Percentiles rank a stretch among this genome's conserved stretches.
Evolutionary conservation across 2,329 filamentous ascomycete genomes (phyloP).

Genomic region (Aureobasidium zeae): DNA sequence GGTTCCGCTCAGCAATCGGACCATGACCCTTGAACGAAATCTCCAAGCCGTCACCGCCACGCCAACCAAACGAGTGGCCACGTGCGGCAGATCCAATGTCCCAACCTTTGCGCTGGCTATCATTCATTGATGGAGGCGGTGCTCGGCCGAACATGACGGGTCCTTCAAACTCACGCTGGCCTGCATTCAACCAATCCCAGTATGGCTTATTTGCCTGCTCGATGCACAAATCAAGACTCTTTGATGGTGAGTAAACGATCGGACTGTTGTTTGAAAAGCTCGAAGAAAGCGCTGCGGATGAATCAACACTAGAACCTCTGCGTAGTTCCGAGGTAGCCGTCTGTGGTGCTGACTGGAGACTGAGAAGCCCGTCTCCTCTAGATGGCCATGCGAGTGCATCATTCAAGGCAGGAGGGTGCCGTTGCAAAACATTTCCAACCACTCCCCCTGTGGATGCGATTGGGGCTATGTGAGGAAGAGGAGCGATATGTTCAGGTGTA

Average conservation of each 20-base stretch:
- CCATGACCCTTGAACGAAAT: conserved; percentile 29
- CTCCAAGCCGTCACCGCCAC: conserved; percentile 29
- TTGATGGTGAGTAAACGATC: not conserved
- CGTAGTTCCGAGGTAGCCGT: not conserved
- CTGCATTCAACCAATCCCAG: not conserved
- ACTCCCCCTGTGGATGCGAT: not conserved
- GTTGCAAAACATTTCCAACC: too few species aligned
- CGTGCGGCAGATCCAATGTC: conserved; percentile 18
- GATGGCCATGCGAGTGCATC: not conserved
- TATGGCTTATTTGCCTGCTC: too few species aligned
- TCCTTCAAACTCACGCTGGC: not conserved
- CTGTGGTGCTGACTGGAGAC: not conserved
- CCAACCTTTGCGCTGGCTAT: conserved; percentile 14
- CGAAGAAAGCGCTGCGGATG: not conserved
- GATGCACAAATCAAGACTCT: too few species aligned
- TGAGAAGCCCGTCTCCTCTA: not conserved
- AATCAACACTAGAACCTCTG: conserved; percentile 7
- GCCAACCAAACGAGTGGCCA: conserved; percentile 25
- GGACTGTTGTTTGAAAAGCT: too few species aligned
- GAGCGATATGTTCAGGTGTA: too few species aligned
- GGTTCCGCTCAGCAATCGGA: conserved; percentile 25
- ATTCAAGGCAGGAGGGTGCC: not conserved
- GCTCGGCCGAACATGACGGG: conserved; percentile 9
- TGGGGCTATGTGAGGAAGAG: too few species aligned
- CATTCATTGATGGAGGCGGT: conserved; percentile 3